Evolutionary conservation across 306 rosid genomes (phyloP).

Genomic region (Cucurbita pepo): DNA sequence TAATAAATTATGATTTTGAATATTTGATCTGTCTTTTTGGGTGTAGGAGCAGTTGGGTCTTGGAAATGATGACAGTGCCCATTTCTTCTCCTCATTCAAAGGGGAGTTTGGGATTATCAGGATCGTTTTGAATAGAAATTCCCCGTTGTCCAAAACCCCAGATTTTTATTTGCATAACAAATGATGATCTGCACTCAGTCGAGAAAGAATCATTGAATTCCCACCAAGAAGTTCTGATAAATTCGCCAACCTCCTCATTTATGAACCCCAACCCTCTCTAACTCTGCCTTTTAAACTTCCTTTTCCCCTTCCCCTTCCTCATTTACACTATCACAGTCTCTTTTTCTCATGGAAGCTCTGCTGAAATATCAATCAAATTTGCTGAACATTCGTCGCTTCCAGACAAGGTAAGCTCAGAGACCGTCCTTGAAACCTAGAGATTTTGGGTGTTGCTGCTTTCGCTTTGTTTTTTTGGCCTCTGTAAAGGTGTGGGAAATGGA

Average conservation of each 20-base stretch:
- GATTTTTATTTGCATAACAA: not conserved
- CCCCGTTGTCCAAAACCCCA: not conserved
- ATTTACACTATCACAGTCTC: not conserved
- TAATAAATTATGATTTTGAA: slow-evolving; percentile 1
- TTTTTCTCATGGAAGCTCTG: not conserved
- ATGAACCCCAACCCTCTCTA: slow-evolving; percentile 25
- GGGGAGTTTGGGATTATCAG: not conserved
- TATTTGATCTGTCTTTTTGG: not conserved
- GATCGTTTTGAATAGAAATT: not conserved
- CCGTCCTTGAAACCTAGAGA: slow-evolving; percentile 13
- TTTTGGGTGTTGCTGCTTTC: not conserved
- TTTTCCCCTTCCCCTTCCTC: not conserved
- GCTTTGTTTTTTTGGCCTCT: not conserved
- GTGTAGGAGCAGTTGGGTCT: slow-evolving; percentile 1
- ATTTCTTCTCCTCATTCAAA: not conserved
- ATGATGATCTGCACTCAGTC: slow-evolving; percentile 6
- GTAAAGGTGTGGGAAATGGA: slow-evolving; percentile 7
- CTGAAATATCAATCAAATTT: slow-evolving; percentile 1
- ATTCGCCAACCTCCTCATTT: slow-evolving; percentile 48
- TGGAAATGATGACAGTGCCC: not conserved
- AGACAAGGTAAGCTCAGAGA: slow-evolving; percentile 39
- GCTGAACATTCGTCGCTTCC: slow-evolving; percentile 16
- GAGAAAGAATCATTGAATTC: slow-evolving; percentile 56
- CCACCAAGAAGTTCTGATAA: slow-evolving; percentile 35
- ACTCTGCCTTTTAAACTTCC: not conserved